Conservation (phyloP, 768 basidiomycete species). For the Chalciporus chontae region DNA sequence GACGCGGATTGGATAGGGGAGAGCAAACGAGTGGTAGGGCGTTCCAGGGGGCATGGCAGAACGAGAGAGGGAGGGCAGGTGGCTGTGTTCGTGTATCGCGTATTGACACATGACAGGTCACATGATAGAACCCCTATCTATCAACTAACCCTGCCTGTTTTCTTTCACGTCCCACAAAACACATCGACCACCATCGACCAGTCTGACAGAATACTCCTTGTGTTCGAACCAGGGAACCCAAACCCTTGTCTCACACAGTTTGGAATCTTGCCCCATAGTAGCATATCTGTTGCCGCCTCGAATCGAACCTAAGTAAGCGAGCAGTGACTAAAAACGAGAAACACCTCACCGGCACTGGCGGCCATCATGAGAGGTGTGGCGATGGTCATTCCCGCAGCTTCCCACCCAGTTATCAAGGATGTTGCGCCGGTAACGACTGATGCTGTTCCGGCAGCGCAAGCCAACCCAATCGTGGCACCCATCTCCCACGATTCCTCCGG, state of each 20-base stretch:
- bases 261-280: not conserved
- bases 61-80: not conserved
- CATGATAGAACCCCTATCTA: not conserved
- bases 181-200: not conserved
- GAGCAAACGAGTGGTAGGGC: slow-evolving; percentile 71
- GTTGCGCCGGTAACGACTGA: slow-evolving; percentile 13
- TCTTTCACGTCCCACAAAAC: slow-evolving; percentile 19
- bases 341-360: slow-evolving; percentile 10
- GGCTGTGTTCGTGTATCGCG: not conserved
- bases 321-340: not conserved
- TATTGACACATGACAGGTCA: not conserved
- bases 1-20: slow-evolving; percentile 81
- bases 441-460: slow-evolving; percentile 19
- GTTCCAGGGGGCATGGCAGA: slow-evolving; percentile 67
- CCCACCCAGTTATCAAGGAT: slow-evolving; percentile 3
- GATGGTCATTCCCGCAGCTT: not conserved
- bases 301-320: not conserved
- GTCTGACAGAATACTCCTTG: slow-evolving; percentile 17
- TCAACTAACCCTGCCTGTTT: slow-evolving; percentile 5
- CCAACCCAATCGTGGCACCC: slow-evolving; percentile 12
- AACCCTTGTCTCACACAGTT: slow-evolving; percentile 15
- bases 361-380: slow-evolving; percentile 10
- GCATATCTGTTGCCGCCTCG: slow-evolving; percentile 12
- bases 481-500: slow-evolving; percentile 18
- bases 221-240: slow-evolving; percentile 23